phyloP scores from a whole-genome alignment of 2,329 filamentous ascomycete genomes.

The Stenocarpella maydis region DNA sequence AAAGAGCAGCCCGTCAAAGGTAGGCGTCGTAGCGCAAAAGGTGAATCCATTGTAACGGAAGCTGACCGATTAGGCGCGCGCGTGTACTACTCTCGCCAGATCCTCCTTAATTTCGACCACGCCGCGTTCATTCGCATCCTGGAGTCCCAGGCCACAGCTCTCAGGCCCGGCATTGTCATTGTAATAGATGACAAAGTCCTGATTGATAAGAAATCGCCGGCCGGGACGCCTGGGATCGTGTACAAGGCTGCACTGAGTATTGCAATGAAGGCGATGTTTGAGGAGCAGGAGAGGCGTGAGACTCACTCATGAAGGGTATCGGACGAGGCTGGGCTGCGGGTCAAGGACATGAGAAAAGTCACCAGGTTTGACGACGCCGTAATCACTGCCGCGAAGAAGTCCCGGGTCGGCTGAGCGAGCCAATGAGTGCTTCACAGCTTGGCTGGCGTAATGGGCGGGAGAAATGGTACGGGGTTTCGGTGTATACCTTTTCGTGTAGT shows the following conservation, averaged over 20 bases:
- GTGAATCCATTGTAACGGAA: neutral
- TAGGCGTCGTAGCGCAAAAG: conserved; percentile 20
- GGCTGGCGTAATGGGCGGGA: neutral
- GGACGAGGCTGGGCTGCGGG: conserved; percentile 36
- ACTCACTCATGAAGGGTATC: conserved; percentile 39
- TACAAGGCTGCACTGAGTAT: conserved; percentile 39
- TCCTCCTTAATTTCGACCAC: conserved; percentile 42
- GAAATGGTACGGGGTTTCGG: neutral
- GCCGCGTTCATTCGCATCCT: conserved; percentile 39
- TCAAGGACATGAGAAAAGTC: conserved; percentile 39
- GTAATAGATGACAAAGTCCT: conserved; percentile 41
- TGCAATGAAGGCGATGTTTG: conserved; percentile 41
- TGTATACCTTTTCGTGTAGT: neutral
- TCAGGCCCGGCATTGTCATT: conserved; percentile 38
- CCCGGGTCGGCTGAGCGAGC: neutral
- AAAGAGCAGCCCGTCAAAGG: conserved; percentile 40
- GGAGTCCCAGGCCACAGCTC: conserved; percentile 34
- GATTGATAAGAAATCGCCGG: conserved; percentile 36
- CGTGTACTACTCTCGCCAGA: conserved; percentile 43
- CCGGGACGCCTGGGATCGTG: conserved; percentile 35
- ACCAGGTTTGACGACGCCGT: conserved; percentile 39
- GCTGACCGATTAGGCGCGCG: conserved; percentile 35
- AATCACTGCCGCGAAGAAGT: conserved; percentile 36
- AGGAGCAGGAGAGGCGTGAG: conserved; percentile 40
- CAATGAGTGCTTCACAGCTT: neutral